Evolutionary conservation across 2,329 filamentous ascomycete species (phyloP), one percentile per base, ranked within the genome.

Genomic region (Hyphodiscus sp.): DNA sequence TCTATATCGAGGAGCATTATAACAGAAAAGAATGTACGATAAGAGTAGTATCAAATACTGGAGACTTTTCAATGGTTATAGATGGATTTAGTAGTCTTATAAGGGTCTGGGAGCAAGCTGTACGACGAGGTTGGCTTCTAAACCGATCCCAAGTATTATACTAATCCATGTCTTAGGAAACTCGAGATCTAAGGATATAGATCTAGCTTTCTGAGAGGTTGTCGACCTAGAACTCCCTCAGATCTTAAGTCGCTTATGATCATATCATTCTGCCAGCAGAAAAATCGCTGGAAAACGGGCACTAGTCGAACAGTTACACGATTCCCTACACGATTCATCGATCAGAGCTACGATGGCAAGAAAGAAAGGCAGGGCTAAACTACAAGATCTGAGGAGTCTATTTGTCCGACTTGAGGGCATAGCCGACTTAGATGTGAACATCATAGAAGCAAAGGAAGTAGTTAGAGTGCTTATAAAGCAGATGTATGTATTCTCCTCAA

Each of bases 201-300:
- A 58, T 10, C 16, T 50, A 29, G 49, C 58, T 30, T 53, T 61
- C 46, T 53, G 46, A 49, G 18, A 61, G 2, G 50, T 64, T 33
- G 38, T 62, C 50, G 46, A 9, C 41, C 20, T 63, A 45, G 61
- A 64, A 30, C 50, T 57, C 26, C 29, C 47, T 42, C 60, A 59
- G 26, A 64, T 64, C 38, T 42, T 63, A 38, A 55, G 56, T 47
- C 56, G 61, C 7, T 47, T 64, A n/a, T 59, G 61, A 50, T 64
- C 58, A 57, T 49, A 56, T 9, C 58, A 62, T 56, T 29, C 46
- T 3, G 49, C 45, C n/a, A 48, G 29, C 18, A 18, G 16, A 16
- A 56, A 52, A 29, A 56, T 51, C 26, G 26, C 38, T 51, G 50
- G 38, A 60, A 58, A 46, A n/a, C n/a, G n/a, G n/a, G n/a, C n/a